Base-by-base conservation (phyloP, 441 rosid species). In the Capsella rubella region DNA sequence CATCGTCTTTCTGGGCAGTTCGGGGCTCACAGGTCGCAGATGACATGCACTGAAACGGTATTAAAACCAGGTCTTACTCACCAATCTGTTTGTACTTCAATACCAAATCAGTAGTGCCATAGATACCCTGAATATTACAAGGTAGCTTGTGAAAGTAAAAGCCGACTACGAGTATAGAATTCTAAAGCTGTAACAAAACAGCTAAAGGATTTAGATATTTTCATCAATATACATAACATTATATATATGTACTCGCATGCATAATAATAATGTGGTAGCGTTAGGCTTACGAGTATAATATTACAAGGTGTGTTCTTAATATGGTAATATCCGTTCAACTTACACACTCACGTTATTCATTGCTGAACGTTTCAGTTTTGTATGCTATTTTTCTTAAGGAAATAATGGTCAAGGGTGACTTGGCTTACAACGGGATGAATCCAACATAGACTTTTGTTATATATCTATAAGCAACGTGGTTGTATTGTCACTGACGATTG, bases 1-100 rank as follows among this genome's bases (percentile, higher is more conserved):
- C 99, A 42, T 80, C 63, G 60, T 87, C 87, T 10, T 95, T 95
- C 69, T 93, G 99, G 97, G 99, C 93, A 31, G 85, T 93, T 57
- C 86, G 93, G 7, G 85, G 93, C 84, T 79, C 91, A 51, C 90
- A 85, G 72, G 95, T 95, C 65, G 89, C 85, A 2, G 92, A 89
- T 78, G 88, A 84, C 73, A 74, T 74, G 68, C 67, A 32, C 58
- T 78, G 67, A 78, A 27, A 61, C 3, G 3, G 42, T 51, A 34
- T 25, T 65, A 29, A 18, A 37, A 39, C 35, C 53, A 40, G 7
- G 34, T 51, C 54, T 29, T 69, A 29, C 52, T 40, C 11, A 15
- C 10, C 8, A 16, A 37, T 31, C 40, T 7, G 0, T 8, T 40
- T 5, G 0, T 12, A 7, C 49, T 21, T 67, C 49, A 28, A 9